Base-by-base conservation (phyloP, 2,329 filamentous ascomycete genomes). In the Talaromyces rugulosus region DNA sequence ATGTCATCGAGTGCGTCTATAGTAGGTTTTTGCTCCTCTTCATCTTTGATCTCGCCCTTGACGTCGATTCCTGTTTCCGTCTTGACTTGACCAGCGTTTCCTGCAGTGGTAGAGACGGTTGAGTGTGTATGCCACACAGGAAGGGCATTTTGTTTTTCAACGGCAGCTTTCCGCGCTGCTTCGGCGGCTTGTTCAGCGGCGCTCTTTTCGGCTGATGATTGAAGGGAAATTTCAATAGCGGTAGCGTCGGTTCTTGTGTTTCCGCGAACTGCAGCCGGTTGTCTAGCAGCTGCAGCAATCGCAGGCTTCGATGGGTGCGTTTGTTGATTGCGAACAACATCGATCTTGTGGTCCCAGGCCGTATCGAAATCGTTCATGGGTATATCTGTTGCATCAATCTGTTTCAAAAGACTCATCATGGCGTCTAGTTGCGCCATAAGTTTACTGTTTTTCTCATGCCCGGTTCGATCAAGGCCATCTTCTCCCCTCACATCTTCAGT, bases 41-140 rank as follows among this genome's bases (percentile, higher is more conserved):
- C 77, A 54, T 74, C 71, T 47, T 78, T 75, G 58, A 77, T 72
- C 56, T 76, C 73, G n/a, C 74, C 64, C 44, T 78, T 78, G n/a
- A 75, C 63, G 59, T 70, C 62, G 44, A 67, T 56, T 34, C 75
- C 75, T 1, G 66, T 54, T 23, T 75, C 75, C 14, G 65, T 66
- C 64, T 77, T 76, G 56, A 68, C 44, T 28, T 68, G 64, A 12
- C 68, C 67, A 31, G 67, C 57, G 33, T 67, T 70, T 42, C 65
- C 64, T 23, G 70, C 67, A 5, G 61, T 64, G 2, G 69, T 70
- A 42, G 75, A 74, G 34, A 82, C 80, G 0, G 80, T 82, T 47
- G 79, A 81, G 56, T 80, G 77, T 7, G 80, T 83, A 65, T 83
- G 80, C 82, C 82, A 84, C 16, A 81, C 78, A 0, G 82, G 82